Evolutionary conservation across 257 asterid genomes (phyloP).

Genomic region (Solanum appendiculatum): DNA sequence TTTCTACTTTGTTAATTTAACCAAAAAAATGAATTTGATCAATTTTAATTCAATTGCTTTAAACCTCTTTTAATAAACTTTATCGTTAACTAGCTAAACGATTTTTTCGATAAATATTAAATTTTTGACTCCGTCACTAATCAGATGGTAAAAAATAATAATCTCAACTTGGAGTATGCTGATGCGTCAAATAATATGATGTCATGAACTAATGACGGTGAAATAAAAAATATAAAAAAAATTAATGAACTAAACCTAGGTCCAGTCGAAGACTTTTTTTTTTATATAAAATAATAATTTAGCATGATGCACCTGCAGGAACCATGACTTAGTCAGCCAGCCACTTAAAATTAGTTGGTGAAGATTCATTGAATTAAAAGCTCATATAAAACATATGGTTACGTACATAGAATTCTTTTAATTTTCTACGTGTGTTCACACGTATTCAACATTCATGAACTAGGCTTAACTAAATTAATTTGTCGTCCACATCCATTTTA

Average conservation of each 20-base stretch:
- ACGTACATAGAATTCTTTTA: neutral
- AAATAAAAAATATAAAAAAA: neutral
- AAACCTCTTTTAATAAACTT: too few species aligned
- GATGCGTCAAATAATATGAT: neutral
- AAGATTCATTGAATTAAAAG: slow-evolving; percentile 14
- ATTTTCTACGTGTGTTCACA: slow-evolving; percentile 2
- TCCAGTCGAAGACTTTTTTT: neutral
- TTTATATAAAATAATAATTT: neutral
- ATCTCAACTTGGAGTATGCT: neutral
- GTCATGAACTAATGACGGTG: neutral
- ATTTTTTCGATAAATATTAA: too few species aligned
- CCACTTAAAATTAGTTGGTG: neutral
- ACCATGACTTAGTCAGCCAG: neutral
- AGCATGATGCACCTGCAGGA: neutral
- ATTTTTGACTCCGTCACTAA: neutral
- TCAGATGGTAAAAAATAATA: neutral
- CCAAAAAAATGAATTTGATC: too few species aligned
- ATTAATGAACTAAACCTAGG: neutral
- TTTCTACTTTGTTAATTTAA: too few species aligned
- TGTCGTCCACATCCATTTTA: neutral
- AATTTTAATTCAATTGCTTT: too few species aligned
- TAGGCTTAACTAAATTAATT: neutral
- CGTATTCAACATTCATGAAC: neutral
- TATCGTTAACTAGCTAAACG: too few species aligned
- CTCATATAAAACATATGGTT: neutral